Base-by-base conservation (phyloP, 768 basidiomycete genomes). In the Suillus ampliporus region DNA sequence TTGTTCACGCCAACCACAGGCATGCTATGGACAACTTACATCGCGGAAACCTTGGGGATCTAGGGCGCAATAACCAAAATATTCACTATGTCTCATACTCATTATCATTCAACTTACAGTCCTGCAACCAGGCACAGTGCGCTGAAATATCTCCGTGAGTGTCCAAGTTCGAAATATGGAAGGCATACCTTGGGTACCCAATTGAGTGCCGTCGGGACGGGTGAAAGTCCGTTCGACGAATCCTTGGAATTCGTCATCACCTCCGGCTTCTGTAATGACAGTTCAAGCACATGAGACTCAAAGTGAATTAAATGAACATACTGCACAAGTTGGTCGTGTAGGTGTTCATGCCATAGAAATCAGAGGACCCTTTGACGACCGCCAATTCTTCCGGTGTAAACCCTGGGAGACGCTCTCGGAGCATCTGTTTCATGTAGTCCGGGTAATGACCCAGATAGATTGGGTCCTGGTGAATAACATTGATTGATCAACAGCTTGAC, bases 361-460 rank as follows among this genome's bases (percentile, higher is more conserved):
- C 89, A 2, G 87, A 87, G 2, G 86, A 89, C 50, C 84, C 85
- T 58, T 85, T 83, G 43, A 89, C 86, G 38, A 89, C 68, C 0
- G 76, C 77, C 64, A 82, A 69, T 66, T 90, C 87, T 37, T 85
- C 86, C 8, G 78, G 68, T 1, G 86, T 85, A 68, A 85, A 87
- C 47, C 80, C 79, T 0, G 86, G 84, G 50, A 89, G 82, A n/a
- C 86, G 83, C 60, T 84, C 79, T 15, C 83, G 83, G 57, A 86
- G 80, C 26, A 88, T 82, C 59, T 82, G 78, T 26, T 83, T 77
- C 78, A 89, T 83, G 67, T 82, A 82, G 0, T 75, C 73, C 1
- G 91, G 90, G 72, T 91, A 92, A 58, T 82, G 77, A 4, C 90
- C 91, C 23, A 89, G 85, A 75, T 92, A 89, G 56, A 91, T 85